Evolutionary conservation across 2,329 filamentous ascomycete genomes (phyloP).

Genomic region (Pezicula radicicola): DNA sequence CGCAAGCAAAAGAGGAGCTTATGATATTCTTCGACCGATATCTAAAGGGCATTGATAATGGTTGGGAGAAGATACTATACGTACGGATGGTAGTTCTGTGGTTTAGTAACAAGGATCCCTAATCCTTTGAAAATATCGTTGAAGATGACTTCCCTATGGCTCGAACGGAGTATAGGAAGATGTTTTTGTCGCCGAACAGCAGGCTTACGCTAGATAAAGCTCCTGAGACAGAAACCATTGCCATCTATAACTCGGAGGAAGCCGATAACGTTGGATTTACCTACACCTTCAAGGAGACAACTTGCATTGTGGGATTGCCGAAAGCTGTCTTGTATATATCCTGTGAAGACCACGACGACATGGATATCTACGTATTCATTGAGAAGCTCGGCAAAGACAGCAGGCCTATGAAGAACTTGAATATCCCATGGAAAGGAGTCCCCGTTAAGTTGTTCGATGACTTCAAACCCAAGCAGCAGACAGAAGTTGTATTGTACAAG

Average conservation of each 20-base stretch:
- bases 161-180: conserved; percentile 29
- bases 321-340: conserved; percentile 46
- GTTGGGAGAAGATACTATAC: conserved; percentile 43
- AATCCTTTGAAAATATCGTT: conserved; percentile 31
- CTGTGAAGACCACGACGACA: conserved; percentile 37
- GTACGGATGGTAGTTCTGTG: conserved; percentile 34
- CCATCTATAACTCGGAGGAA: conserved; percentile 25
- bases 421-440: conserved; percentile 31
- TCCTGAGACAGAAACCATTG: conserved; percentile 9
- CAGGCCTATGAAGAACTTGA: conserved; percentile 38
- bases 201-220: neutral
- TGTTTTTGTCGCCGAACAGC: conserved; percentile 23
- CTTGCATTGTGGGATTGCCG: conserved; percentile 41
- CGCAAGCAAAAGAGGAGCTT: conserved; percentile 34
- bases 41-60: conserved; percentile 39
- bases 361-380: conserved; percentile 40
- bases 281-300: conserved; percentile 35
- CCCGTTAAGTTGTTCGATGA: conserved; percentile 2
- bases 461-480: neutral
- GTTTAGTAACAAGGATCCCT: conserved; percentile 19
- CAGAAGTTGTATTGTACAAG: conserved; percentile 1
- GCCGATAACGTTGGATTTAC: conserved; percentile 33
- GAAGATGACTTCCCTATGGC: conserved; percentile 32
- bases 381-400: conserved; percentile 41
- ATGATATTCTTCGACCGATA: conserved; percentile 43